Evolutionary conservation across 768 basidiomycete genomes (phyloP).

Genomic region (Tylopilus cervinicoccineus): DNA sequence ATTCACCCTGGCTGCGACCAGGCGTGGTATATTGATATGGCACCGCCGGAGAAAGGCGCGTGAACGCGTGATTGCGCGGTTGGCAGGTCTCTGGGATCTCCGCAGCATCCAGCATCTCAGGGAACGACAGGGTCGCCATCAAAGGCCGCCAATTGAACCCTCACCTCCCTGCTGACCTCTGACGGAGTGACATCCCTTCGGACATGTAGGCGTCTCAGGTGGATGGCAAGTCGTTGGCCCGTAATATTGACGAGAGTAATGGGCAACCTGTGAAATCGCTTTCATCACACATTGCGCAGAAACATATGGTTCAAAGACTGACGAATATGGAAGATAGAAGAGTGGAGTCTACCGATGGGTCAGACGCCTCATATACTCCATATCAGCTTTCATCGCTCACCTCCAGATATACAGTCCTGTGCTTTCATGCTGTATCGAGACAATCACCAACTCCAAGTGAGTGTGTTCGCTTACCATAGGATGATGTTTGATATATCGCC

Average conservation of each 20-base stretch:
- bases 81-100: background rate
- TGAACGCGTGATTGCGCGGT: background rate
- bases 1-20: background rate
- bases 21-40: background rate
- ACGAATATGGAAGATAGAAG: background rate
- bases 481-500: background rate
- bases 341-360: background rate
- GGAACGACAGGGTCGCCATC: background rate
- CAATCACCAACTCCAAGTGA: background rate
- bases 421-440: background rate
- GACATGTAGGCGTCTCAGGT: background rate
- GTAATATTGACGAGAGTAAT: background rate
- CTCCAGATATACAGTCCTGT: background rate
- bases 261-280: background rate
- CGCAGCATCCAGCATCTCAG: too few species aligned
- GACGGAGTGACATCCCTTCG: background rate
- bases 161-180: conserved; percentile 1
- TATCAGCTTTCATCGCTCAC: background rate
- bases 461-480: background rate
- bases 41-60: background rate
- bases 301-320: background rate
- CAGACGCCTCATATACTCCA: background rate
- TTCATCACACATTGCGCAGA: background rate
- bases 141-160: background rate
- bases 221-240: conserved; percentile 3